phyloP scores from a whole-genome alignment of 2,329 filamentous ascomycete genomes.

The Aschersonia sp. region DNA sequence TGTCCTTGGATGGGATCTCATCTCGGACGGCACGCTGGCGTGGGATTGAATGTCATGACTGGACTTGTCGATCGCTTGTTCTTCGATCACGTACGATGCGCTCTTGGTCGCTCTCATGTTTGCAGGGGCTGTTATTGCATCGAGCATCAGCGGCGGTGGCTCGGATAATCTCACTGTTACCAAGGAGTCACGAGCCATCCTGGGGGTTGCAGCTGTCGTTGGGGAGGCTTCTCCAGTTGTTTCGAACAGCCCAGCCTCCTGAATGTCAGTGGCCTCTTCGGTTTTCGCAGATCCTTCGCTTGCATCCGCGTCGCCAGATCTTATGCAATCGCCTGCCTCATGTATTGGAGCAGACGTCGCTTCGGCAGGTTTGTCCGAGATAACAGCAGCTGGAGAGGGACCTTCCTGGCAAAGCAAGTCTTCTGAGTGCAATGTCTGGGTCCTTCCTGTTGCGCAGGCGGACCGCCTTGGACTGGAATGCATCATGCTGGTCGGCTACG shows the following conservation, averaged over 20 bases:
- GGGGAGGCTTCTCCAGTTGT: slow-evolving; percentile 10
- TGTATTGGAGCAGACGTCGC: not conserved
- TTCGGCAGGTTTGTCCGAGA: not conserved
- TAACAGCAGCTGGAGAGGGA: not conserved
- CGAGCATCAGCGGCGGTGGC: slow-evolving; percentile 35
- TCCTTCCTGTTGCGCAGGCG: not conserved
- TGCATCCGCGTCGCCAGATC: not conserved
- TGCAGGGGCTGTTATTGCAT: slow-evolving; percentile 21
- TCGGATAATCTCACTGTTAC: slow-evolving; percentile 64
- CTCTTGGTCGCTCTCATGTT: slow-evolving; percentile 8
- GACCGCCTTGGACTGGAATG: not conserved
- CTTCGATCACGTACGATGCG: slow-evolving; percentile 5
- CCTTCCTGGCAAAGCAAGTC: not conserved
- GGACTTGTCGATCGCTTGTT: slow-evolving; percentile 2
- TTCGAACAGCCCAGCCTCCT: slow-evolving; percentile 5
- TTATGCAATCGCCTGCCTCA: not conserved
- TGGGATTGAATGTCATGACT: not conserved
- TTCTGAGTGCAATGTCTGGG: not conserved
- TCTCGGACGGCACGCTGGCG: slow-evolving; percentile 1
- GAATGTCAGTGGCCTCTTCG: not conserved
- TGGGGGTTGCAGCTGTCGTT: slow-evolving; percentile 16
- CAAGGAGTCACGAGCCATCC: slow-evolving; percentile 51
- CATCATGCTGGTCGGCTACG: not conserved
- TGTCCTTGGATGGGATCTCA: not conserved
- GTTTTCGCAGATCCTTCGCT: not conserved